Conservation (phyloP, 225 moss, liverwort and hornwort genomes). For the Marchantia paleacea region DNA sequence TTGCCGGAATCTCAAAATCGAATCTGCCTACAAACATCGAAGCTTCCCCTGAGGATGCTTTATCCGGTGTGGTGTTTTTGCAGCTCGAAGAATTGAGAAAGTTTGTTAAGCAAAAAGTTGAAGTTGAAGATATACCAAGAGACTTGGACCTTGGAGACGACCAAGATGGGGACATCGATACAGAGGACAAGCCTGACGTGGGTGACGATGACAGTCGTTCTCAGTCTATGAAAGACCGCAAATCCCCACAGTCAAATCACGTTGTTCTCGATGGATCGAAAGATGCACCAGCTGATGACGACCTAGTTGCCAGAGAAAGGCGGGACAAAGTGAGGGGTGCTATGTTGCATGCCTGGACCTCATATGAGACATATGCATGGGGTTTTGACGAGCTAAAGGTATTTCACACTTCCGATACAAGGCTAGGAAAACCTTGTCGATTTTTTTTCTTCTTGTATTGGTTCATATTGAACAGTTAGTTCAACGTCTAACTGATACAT, state of each 20-base stretch:
- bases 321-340: conserved; percentile 89
- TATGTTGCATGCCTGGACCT: conserved; percentile 94
- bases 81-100: conserved; percentile 41
- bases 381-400: conserved; percentile 90
- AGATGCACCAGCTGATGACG: conserved; percentile 53
- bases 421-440: neutral
- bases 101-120: conserved; percentile 28
- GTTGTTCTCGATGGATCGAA: conserved; percentile 32
- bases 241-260: conserved; percentile 9
- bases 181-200: conserved; percentile 12
- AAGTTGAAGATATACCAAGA: conserved; percentile 29
- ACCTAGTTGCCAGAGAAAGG: conserved; percentile 65
- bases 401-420: neutral
- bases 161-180: conserved; percentile 14
- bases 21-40: neutral
- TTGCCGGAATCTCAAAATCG: neutral
- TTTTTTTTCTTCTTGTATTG: neutral
- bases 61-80: neutral
- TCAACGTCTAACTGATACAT: no score
- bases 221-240: neutral
- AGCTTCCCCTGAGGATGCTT: neutral
- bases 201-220: conserved; percentile 4
- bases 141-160: conserved; percentile 32
- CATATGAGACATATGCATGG: conserved; percentile 92
- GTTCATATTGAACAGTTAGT: no score